Percentiles rank a stretch among this genome's conserved stretches.
Evolutionary conservation across 2,329 filamentous ascomycete genomes (phyloP).

Genomic region (Paracamarosporium sp.): DNA sequence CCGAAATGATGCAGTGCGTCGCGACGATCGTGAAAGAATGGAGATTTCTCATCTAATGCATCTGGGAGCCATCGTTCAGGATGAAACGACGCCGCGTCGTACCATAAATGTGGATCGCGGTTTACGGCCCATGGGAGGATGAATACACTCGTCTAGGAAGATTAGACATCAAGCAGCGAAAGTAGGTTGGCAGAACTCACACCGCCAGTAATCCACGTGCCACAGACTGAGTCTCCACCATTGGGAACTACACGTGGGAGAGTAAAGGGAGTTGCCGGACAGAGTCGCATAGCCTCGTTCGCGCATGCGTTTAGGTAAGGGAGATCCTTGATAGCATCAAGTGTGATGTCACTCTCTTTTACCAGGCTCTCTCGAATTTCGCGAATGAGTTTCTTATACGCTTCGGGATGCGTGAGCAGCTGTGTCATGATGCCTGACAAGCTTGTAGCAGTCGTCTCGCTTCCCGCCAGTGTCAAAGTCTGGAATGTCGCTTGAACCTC

Average conservation of each 20-base stretch:
- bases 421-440: conserved; percentile 9
- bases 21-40: conserved; percentile 6
- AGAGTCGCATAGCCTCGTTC: conserved; percentile 14
- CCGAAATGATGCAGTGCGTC: conserved; percentile 43
- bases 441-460: conserved; percentile 12
- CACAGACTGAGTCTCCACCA: conserved; percentile 13
- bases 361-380: conserved; percentile 8
- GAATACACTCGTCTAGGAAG: conserved; percentile 8
- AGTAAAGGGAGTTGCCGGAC: conserved; percentile 7
- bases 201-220: conserved; percentile 10
- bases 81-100: conserved; percentile 4
- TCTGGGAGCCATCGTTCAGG: conserved; percentile 13
- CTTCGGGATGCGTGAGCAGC: not conserved
- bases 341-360: conserved; percentile 7
- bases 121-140: conserved; percentile 9
- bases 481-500: conserved; percentile 4
- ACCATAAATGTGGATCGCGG: conserved; percentile 6
- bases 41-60: not conserved
- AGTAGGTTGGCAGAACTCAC: conserved; percentile 4
- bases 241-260: conserved; percentile 10
- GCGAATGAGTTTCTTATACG: not conserved
- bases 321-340: conserved; percentile 7
- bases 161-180: not conserved
- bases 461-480: conserved; percentile 9
- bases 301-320: conserved; percentile 14